Conservation (phyloP, 208 protist species). For the Herpetomonas samuelpessoai region DNA sequence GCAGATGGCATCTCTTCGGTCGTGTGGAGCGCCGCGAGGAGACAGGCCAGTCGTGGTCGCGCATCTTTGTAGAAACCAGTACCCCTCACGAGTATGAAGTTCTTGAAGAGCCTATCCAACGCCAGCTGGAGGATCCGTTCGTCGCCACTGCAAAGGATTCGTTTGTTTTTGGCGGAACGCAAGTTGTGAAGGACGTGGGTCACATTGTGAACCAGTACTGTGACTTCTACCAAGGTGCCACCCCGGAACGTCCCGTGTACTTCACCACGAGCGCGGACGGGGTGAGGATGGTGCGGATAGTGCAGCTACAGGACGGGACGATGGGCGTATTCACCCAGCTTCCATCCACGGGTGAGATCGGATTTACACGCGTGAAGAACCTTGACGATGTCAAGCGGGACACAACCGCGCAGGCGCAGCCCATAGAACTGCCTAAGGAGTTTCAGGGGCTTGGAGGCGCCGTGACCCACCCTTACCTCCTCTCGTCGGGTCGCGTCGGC, state of each 20-base stretch:
- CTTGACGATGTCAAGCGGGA: background rate
- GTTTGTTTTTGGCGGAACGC: slow-evolving; percentile 8
- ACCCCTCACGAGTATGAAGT: background rate
- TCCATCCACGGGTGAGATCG: background rate
- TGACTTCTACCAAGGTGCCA: slow-evolving; percentile 13
- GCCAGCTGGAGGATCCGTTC: slow-evolving; percentile 15
- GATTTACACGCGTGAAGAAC: background rate
- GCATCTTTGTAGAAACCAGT: slow-evolving; percentile 8
- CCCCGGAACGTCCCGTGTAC: slow-evolving; percentile 5
- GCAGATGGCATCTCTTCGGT: slow-evolving; percentile 7
- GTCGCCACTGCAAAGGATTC: slow-evolving; percentile 1
- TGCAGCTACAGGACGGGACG: background rate
- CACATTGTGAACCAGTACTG: slow-evolving; percentile 9
- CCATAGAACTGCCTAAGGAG: background rate
- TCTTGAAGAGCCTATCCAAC: background rate
- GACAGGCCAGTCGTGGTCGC: background rate
- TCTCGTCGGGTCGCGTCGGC: background rate
- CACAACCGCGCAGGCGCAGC: background rate
- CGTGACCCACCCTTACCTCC: background rate
- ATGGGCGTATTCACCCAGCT: slow-evolving; percentile 5
- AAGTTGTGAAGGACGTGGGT: slow-evolving; percentile 9
- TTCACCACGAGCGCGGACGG: slow-evolving; percentile 13
- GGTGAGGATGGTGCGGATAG: background rate
- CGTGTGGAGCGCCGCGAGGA: slow-evolving; percentile 6
- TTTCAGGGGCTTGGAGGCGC: background rate